These are phyloP conservation scores for Schizothecium vesticola DNA, from an alignment of 495 filamentous ascomycete genomes.

Conservation along the genomic window DNA sequence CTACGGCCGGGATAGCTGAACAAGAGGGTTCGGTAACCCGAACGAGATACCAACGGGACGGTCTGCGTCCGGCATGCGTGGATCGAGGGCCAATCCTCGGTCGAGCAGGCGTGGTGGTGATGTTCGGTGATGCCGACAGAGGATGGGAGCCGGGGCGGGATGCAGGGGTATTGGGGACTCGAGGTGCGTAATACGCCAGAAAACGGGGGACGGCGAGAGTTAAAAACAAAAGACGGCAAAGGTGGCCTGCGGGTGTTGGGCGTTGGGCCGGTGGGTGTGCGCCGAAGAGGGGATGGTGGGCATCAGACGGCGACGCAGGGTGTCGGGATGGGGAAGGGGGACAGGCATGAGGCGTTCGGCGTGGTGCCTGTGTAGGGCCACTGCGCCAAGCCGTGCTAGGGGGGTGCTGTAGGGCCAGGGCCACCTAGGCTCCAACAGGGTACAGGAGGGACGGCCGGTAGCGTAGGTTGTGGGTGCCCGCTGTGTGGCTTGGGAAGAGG, in stretches of 20 bases:
- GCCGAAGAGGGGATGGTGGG: neutral
- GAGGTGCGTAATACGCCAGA: neutral
- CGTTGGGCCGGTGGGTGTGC: neutral
- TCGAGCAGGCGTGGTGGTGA: neutral
- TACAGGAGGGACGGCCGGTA: no score
- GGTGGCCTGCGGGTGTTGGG: neutral
- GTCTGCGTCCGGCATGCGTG: neutral
- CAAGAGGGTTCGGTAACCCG: neutral
- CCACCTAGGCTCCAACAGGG: no score
- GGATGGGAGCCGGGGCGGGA: neutral
- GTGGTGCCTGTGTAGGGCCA: neutral
- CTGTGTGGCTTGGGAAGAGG: neutral
- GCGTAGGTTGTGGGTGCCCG: neutral
- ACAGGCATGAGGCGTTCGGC: neutral
- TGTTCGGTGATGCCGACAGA: neutral
- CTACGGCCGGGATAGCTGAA: constrained; percentile 1
- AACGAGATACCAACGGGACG: neutral
- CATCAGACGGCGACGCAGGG: neutral
- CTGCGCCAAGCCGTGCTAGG: neutral
- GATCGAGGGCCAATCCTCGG: neutral
- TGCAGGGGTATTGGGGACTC: neutral
- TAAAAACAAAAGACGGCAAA: neutral
- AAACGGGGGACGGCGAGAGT: neutral
- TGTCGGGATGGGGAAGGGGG: neutral
- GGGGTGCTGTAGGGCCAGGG: neutral